Conservation (phyloP, 441 rosid species). For the Syzygium syzygioides region DNA sequence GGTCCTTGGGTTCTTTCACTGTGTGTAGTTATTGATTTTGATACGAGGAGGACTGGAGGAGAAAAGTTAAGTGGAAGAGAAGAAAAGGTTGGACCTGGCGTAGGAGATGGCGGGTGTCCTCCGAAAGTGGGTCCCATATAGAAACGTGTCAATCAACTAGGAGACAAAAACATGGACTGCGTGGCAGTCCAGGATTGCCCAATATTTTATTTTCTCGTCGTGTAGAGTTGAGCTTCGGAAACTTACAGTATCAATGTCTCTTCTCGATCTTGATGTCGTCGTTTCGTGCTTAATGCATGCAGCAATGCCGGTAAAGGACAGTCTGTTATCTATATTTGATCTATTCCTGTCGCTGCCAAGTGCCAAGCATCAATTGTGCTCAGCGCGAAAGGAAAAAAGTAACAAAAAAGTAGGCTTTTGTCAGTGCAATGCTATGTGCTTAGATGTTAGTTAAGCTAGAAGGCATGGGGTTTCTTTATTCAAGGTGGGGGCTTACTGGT, state of each 20-base stretch:
- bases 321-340: not conserved
- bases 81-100: conserved; percentile 14
- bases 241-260: not conserved
- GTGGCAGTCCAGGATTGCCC: not conserved
- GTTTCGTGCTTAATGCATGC: not conserved
- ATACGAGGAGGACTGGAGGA: too few relatives aligned
- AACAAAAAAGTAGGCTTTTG: not conserved
- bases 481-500: not conserved
- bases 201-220: too few relatives aligned
- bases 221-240: not conserved
- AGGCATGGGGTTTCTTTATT: not conserved
- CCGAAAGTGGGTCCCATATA: not conserved
- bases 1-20: not conserved
- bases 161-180: not conserved
- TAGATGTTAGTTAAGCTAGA: not conserved
- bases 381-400: not conserved
- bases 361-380: not conserved
- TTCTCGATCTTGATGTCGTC: not conserved
- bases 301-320: not conserved
- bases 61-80: not conserved
- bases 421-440: not conserved
- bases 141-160: not conserved
- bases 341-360: not conserved
- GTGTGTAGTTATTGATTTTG: too few relatives aligned
- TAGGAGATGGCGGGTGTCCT: not conserved